Evolutionary conservation across 2,329 filamentous ascomycete genomes (phyloP).

Genomic region (Dactylella cylindrospora): DNA sequence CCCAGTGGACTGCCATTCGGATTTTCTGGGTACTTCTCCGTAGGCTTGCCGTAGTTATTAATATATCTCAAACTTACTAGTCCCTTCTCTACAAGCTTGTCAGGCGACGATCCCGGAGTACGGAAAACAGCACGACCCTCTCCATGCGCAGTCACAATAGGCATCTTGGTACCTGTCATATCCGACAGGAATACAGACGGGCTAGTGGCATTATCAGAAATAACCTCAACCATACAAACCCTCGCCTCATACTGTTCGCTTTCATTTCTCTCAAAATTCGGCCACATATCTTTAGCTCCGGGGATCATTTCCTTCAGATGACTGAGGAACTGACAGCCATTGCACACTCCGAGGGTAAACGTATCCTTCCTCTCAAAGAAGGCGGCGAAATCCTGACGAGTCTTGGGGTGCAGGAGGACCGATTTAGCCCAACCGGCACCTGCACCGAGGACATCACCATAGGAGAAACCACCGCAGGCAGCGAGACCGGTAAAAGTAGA

Average conservation of each 20-base stretch:
- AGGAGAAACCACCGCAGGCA: slow-evolving; percentile 95
- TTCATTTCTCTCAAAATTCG: slow-evolving; percentile 79
- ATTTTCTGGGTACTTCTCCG: slow-evolving; percentile 84
- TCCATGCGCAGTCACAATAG: slow-evolving; percentile 85
- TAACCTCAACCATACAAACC: slow-evolving; percentile 79
- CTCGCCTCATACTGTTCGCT: slow-evolving; percentile 89
- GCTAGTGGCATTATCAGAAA: slow-evolving; percentile 59
- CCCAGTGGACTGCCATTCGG: slow-evolving; percentile 81
- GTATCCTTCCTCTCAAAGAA: slow-evolving; percentile 79
- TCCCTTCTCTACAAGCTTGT: slow-evolving; percentile 61
- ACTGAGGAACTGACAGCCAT: slow-evolving; percentile 93
- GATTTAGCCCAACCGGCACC: slow-evolving; percentile 95
- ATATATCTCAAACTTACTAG: slow-evolving; percentile 80
- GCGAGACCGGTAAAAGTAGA: slow-evolving; percentile 83
- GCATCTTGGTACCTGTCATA: slow-evolving; percentile 78
- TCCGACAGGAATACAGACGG: slow-evolving; percentile 85
- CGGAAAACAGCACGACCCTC: slow-evolving; percentile 78
- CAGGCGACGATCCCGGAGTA: slow-evolving; percentile 53
- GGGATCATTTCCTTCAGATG: slow-evolving; percentile 81
- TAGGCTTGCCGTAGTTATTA: slow-evolving; percentile 74
- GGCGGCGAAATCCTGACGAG: slow-evolving; percentile 72
- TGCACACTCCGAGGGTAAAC: slow-evolving; percentile 91
- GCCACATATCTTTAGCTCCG: slow-evolving; percentile 75
- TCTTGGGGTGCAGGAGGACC: slow-evolving; percentile 77
- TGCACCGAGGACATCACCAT: slow-evolving; percentile 88